Conservation (phyloP, 2,329 filamentous ascomycete genomes). For the Myriosclerotinia scirpicola region DNA sequence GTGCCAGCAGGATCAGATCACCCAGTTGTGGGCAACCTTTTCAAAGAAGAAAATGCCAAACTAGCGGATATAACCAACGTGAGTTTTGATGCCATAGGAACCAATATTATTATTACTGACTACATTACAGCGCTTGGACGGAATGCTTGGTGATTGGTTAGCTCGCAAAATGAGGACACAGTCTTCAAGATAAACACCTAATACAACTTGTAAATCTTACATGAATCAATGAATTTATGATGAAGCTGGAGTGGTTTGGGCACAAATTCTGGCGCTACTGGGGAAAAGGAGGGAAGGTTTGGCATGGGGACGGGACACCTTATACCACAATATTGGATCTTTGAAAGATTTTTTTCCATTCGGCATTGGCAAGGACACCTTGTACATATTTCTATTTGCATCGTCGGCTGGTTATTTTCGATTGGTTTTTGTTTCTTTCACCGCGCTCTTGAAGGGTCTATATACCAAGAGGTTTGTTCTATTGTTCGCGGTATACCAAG, state of each 20-base stretch:
- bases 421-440: constrained; percentile 8
- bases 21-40: constrained; percentile 76
- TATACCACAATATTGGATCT: constrained; percentile 27
- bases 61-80: constrained; percentile 82
- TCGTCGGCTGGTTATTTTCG: constrained; percentile 18
- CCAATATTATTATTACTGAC: constrained; percentile 26
- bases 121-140: constrained; percentile 68
- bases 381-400: constrained; percentile 23
- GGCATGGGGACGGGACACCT: constrained; percentile 22
- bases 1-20: constrained; percentile 79
- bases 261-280: constrained; percentile 28
- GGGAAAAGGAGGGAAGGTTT: constrained; percentile 23
- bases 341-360: constrained; percentile 27
- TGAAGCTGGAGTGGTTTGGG: constrained; percentile 27
- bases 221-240: constrained; percentile 40
- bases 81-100: constrained; percentile 41
- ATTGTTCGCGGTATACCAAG: neutral
- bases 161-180: constrained; percentile 62
- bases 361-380: constrained; percentile 15
- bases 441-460: constrained; percentile 12
- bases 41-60: constrained; percentile 82
- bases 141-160: constrained; percentile 81
- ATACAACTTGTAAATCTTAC: constrained; percentile 28
- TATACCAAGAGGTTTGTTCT: constrained; percentile 7
- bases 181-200: constrained; percentile 31